These are phyloP conservation scores for Pestalotiopsis fici DNA, from an alignment of 2,329 filamentous ascomycete genomes.

Conservation along the genomic window DNA sequence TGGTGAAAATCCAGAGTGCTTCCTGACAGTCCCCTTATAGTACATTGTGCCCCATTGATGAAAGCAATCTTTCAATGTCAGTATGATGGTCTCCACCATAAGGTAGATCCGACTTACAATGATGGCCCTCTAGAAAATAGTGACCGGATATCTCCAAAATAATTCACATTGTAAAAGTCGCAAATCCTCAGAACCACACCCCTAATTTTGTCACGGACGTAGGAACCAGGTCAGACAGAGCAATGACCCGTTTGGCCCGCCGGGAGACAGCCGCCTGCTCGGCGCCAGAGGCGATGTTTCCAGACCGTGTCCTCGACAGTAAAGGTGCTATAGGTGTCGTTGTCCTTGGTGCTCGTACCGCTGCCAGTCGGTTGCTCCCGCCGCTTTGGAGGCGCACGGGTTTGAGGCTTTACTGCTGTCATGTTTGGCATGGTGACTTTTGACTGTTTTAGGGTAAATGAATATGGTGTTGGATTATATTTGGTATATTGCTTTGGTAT, in stretches of 20 bases:
- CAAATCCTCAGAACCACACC: background rate
- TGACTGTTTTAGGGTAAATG: background rate
- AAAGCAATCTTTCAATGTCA: background rate
- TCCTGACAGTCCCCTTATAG: too few species aligned
- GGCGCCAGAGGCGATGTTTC: background rate
- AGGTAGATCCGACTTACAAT: background rate
- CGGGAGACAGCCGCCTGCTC: background rate
- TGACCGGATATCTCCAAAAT: background rate
- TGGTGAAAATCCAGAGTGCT: too few species aligned
- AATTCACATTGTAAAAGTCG: background rate
- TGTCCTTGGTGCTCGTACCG: background rate
- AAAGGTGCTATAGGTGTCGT: background rate
- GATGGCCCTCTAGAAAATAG: background rate
- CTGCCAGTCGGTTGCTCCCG: background rate
- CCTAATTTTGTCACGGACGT: background rate
- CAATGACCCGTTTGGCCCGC: background rate
- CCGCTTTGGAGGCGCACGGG: background rate
- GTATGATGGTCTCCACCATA: background rate
- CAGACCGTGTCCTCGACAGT: background rate
- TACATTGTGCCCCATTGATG: too few species aligned
- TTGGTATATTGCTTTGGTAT: background rate
- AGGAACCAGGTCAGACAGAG: background rate
- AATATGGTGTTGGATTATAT: background rate
- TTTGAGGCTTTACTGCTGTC: background rate
- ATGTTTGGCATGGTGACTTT: background rate